Percentiles rank a stretch among this genome's conserved stretches.
Conservation (phyloP, 805 yeast genomes). For the Sugiyamaella valdiviana region DNA sequence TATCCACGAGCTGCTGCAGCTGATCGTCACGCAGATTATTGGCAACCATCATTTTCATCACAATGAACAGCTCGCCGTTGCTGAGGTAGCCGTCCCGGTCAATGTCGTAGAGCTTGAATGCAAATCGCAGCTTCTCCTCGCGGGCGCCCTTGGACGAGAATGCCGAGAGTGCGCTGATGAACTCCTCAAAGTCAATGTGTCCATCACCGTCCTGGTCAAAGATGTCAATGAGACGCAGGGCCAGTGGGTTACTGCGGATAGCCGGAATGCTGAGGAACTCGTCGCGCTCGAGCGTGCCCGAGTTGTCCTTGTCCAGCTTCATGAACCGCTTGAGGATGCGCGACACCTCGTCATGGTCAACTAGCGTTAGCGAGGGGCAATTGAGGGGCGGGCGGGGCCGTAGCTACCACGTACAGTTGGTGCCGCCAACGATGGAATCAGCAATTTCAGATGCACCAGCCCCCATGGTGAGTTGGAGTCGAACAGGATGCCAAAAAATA, state of each 20-base stretch:
- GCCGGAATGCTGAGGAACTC: slow-evolving; percentile 94
- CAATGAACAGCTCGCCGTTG: slow-evolving; percentile 89
- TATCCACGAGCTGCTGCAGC: slow-evolving; percentile 93
- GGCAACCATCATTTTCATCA: slow-evolving; percentile 95
- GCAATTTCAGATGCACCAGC: slow-evolving; percentile 21
- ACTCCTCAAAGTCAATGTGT: slow-evolving; percentile 91
- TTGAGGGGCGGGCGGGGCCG: not conserved
- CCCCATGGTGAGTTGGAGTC: slow-evolving; percentile 16
- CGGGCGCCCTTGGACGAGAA: slow-evolving; percentile 79
- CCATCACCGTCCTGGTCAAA: slow-evolving; percentile 93
- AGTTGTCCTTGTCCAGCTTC: slow-evolving; percentile 89
- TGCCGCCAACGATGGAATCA: slow-evolving; percentile 28
- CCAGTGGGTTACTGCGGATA: slow-evolving; percentile 82
- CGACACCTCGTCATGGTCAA: slow-evolving; percentile 87
- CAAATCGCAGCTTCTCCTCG: slow-evolving; percentile 78
- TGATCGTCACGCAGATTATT: slow-evolving; percentile 78
- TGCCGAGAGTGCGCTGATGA: slow-evolving; percentile 77
- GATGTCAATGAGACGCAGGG: slow-evolving; percentile 83
- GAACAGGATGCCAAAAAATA: not conserved
- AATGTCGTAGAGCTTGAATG: slow-evolving; percentile 90
- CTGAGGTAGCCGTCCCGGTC: slow-evolving; percentile 94
- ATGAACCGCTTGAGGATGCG: slow-evolving; percentile 86
- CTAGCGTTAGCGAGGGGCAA: slow-evolving; percentile 26
- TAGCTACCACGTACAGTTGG: slow-evolving; percentile 22
- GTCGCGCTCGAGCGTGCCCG: slow-evolving; percentile 84